Evolutionary conservation across 139 green algal genomes (phyloP), one percentile per base, ranked within the genome.

Genomic region (Dunaliella sp.): DNA sequence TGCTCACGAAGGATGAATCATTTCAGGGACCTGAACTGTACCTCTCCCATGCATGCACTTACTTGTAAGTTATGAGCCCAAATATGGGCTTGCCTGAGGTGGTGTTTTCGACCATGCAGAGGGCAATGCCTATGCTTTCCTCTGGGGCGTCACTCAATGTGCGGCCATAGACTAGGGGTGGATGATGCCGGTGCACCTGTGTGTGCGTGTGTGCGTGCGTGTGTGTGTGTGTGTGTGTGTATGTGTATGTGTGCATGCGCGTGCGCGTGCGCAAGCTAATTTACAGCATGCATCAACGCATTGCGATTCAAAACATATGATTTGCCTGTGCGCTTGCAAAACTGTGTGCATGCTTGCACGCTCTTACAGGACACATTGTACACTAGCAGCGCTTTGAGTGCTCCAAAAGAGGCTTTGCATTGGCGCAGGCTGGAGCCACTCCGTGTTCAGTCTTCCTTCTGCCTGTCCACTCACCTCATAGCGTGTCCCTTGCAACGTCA

Each of bases 171-270:
- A 96, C 89, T 0, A 96, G 86, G 0, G 94, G 94, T 0, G 93
- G 92, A 75, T 97, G 93, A 38, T 95, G 89, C 1, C 94, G 85
- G 84, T 96, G 92, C 3, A 96, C 93, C 93, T 96, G 59, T 74
- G 78, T 12, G 21, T 77, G 73, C 3, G 57, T 32, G n/a, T 16
- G 36, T 26, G 28, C 12, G 31, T 21, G 24, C 24, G 2, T 31
- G 31, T 30, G 72, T 35, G 26, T 28, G 31, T 36, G 7, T 30
- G 36, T 65, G 7, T 28, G 76, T 65, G 36, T 38, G 74, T 33
- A 7, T 48, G 31, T 30, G 84, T 36, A 1, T 35, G 75, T 28
- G 12, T 31, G 28, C 21, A 2, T 32, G 75, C 33, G 75, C 0
- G 36, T 22, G 22, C 81, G 35, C 22, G 16, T 35, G n/a, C 36